phyloP scores from a whole-genome alignment of 108 stramenopile genomes.

The Nannochloropsis salina region DNA sequence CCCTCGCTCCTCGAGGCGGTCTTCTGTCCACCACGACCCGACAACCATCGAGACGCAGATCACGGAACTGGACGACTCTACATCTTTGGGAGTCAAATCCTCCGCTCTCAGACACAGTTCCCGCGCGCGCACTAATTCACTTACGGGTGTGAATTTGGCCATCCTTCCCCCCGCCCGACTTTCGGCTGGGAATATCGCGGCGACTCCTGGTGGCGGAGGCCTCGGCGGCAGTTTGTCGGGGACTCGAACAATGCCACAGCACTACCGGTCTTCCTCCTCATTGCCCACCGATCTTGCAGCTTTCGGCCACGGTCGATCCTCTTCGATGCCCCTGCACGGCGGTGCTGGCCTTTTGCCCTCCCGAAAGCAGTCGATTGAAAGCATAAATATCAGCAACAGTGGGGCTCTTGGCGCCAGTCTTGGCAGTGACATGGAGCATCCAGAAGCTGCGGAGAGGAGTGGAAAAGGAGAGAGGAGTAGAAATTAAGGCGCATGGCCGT shows the following conservation, averaged over 20 bases:
- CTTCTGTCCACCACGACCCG: constrained; percentile 19
- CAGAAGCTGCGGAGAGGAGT: too few species aligned
- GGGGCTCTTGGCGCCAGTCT: background rate
- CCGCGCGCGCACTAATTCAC: background rate
- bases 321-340: background rate
- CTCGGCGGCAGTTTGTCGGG: background rate
- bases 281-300: background rate
- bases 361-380: constrained; percentile 19
- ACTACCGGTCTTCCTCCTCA: constrained; percentile 5
- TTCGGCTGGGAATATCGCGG: background rate
- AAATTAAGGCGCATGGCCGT: too few species aligned
- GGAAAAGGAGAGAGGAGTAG: too few species aligned
- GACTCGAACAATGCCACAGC: background rate
- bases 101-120: background rate
- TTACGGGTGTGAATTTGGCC: background rate
- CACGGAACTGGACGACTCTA: constrained; percentile 1
- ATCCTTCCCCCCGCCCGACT: background rate
- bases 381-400: background rate
- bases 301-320: background rate
- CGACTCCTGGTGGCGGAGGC: background rate
- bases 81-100: constrained; percentile 18
- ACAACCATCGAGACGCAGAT: constrained; percentile 13
- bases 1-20: background rate
- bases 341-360: background rate
- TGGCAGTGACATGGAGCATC: too few species aligned